Evolutionary conservation across 768 basidiomycete species (phyloP), one percentile per base, ranked within the genome.

Genomic region (Tephrocybe sp.): DNA sequence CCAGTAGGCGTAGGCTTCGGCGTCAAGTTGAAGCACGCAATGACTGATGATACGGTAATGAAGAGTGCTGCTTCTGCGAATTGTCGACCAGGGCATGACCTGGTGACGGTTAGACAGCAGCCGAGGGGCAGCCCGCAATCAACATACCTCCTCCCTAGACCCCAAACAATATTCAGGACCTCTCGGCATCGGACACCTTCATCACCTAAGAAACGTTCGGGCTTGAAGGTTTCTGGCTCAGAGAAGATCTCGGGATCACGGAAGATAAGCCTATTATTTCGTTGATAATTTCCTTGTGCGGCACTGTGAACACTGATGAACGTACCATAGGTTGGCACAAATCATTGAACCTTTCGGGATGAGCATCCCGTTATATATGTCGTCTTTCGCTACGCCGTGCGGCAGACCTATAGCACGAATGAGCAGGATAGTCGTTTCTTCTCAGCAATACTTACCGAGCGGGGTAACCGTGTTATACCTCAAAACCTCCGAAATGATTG

Each of bases 381-480:
- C 55, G 19, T 47, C 42, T 45, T 43, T 37, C 16, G 43, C 25
- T 31, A 47, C 29, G 19, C 34, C 5, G 24, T 50, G 40, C 13
- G 50, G 50, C 10, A 49, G 27, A 48, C 58, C 36, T 43, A 29
- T 33, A 30, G 42, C 11, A 38, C 16, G 21, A 22, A 50, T 46
- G 2, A 49, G 23, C 31, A 29, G 27, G 19, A 31, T 34, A 12
- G 3, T 45, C 21, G 3, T 39, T 39, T 30, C 38, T 18, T 10
- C 24, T 18, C 29, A 42, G 23, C 30, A 36, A 8, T 12, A 57
- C 60, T 34, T 31, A 64, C 62, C 62, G 8, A 65, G 44, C 10
- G 64, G 64, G 6, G 62, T 59, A 31, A 61, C 61, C 10, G 52
- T 54, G 42, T 53, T 62, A 54, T 59, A 63, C 49, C 62, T 57